Evolutionary conservation across 345 rosid genomes (phyloP).

Genomic region (Barbarea vulgaris): DNA sequence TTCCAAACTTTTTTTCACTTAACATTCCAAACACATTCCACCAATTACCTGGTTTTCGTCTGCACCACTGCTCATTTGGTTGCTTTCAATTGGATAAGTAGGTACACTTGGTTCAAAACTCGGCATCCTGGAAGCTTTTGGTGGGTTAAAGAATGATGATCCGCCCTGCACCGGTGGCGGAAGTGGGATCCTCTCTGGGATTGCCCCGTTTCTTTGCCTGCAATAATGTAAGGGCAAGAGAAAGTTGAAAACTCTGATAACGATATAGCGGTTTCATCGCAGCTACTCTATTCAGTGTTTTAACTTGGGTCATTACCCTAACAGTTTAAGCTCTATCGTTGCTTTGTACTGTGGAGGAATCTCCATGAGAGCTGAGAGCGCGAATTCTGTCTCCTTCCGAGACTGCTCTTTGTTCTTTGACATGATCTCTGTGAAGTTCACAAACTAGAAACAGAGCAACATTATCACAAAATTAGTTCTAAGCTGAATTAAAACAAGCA

Average conservation of each 20-base stretch:
- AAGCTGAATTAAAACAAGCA: not conserved
- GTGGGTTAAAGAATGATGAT: constrained; percentile 40
- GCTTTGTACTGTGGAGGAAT: constrained; percentile 95
- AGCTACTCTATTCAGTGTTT: not conserved
- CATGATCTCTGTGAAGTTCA: constrained; percentile 93
- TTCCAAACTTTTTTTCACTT: not conserved
- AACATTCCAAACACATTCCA: constrained; percentile 9
- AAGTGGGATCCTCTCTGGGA: constrained; percentile 65
- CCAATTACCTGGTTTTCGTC: constrained; percentile 63
- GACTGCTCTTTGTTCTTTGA: constrained; percentile 57
- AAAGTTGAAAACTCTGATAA: constrained; percentile 7
- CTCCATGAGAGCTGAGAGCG: constrained; percentile 94
- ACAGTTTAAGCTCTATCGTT: constrained; percentile 71
- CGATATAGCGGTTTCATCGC: not conserved
- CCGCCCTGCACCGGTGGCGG: constrained; percentile 71
- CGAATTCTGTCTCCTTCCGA: constrained; percentile 87
- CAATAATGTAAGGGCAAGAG: constrained; percentile 25
- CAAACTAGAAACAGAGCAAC: constrained; percentile 60
- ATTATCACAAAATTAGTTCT: not conserved
- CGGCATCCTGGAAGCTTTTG: constrained; percentile 45
- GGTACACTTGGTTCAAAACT: constrained; percentile 66
- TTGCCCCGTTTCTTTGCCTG: constrained; percentile 56
- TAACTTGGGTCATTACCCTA: constrained; percentile 59
- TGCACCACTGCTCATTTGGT: constrained; percentile 46
- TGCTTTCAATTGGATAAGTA: constrained; percentile 47